A percentile compares a stretch with the other conserved stretches of the same genome.
phyloP scores from a whole-genome alignment of 2,329 filamentous ascomycete genomes.

The Trichoderma lentiforme region DNA sequence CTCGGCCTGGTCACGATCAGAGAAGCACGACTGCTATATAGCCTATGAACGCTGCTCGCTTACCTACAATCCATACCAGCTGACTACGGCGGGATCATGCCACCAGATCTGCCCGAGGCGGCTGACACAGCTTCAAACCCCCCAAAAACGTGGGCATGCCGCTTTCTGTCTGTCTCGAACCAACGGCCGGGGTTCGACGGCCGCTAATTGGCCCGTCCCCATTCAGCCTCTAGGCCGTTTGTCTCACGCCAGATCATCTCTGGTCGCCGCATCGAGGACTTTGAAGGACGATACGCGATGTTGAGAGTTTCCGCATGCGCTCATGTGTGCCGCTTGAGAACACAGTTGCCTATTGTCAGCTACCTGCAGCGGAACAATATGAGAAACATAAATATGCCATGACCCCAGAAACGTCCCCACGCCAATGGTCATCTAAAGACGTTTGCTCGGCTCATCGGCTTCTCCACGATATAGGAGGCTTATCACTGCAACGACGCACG shows the following conservation, averaged over 20 bases:
- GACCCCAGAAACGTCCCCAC: not conserved
- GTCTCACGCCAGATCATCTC: not conserved
- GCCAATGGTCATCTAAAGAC: not conserved
- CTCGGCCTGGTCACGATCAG: not conserved
- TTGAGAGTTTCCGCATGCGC: not conserved
- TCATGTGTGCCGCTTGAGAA: not conserved
- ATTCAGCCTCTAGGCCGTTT: not conserved
- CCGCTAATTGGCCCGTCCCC: slow-evolving; percentile 7
- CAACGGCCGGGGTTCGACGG: not conserved
- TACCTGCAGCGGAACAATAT: not conserved
- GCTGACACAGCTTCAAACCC: not conserved
- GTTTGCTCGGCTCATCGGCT: not conserved
- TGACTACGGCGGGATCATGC: not conserved
- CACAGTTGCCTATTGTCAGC: not conserved
- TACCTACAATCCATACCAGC: not conserved
- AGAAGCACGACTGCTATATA: not conserved
- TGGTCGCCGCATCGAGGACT: not conserved
- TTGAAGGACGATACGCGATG: not conserved
- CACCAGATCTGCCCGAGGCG: not conserved
- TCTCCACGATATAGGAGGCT: not conserved
- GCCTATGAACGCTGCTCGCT: not conserved
- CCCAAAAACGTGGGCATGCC: not conserved
- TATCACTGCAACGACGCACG: not conserved
- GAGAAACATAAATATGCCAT: not conserved
- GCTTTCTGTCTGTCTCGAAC: not conserved